Percentiles rank a stretch among this genome's conserved stretches.
These are phyloP conservation scores for Trichoderma cornu-damae DNA, from an alignment of 2,329 filamentous ascomycete species.

Conservation along the genomic window DNA sequence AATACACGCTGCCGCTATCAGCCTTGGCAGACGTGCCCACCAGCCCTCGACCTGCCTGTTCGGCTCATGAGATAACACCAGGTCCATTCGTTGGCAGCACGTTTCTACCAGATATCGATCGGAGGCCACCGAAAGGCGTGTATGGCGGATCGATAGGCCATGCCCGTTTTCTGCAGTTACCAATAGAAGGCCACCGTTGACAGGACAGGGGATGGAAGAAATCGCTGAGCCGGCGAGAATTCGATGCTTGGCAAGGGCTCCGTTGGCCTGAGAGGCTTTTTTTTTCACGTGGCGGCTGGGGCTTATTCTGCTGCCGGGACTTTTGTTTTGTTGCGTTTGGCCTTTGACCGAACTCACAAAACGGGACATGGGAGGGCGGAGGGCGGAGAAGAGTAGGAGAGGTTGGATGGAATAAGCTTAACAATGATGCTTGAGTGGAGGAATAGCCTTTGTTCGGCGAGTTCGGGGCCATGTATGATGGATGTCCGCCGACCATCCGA, in stretches of 20 bases:
- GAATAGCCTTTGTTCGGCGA: no score
- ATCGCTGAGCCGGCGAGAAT: background rate
- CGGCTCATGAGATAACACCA: background rate
- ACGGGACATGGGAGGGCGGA: background rate
- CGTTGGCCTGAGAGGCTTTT: background rate
- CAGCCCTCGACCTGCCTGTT: background rate
- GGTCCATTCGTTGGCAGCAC: background rate
- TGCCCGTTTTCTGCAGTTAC: conserved; percentile 8
- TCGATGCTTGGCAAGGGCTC: background rate
- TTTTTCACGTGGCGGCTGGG: background rate
- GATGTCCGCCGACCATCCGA: no score
- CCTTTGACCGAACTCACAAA: background rate
- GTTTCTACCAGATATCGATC: background rate
- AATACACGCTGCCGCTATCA: background rate
- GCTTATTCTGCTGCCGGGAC: background rate
- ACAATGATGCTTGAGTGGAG: background rate
- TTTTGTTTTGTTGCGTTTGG: background rate
- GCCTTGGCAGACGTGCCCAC: background rate
- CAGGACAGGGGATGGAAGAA: background rate
- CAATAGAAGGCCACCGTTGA: background rate
- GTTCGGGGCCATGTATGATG: background rate
- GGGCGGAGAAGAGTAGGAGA: background rate
- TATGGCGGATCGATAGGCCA: background rate
- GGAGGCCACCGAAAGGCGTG: background rate
- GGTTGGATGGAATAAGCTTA: background rate